phyloP scores from a whole-genome alignment of 2,329 filamentous ascomycete genomes.

The Phyllosticta paracitricarpa region DNA sequence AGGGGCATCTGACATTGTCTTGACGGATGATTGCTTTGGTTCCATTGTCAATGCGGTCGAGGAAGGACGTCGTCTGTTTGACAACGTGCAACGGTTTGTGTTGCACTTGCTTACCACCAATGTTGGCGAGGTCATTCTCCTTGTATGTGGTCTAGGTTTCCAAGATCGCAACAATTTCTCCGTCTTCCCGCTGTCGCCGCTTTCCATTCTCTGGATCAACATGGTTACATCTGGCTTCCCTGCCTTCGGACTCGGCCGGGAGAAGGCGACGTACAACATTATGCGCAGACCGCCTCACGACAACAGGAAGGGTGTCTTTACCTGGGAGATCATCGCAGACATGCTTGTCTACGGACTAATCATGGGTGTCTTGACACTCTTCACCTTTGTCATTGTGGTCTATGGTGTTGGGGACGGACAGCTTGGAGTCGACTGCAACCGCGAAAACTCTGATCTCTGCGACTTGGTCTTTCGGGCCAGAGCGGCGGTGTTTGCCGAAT shows the following conservation, averaged over 20 bases:
- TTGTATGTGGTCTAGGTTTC: conserved; percentile 26
- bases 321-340: conserved; percentile 24
- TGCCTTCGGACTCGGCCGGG: conserved; percentile 26
- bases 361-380: conserved; percentile 24
- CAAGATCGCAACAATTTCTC: conserved; percentile 23
- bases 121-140: conserved; percentile 24
- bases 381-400: conserved; percentile 25
- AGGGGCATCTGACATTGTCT: conserved; percentile 32
- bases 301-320: conserved; percentile 26
- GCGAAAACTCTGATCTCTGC: conserved; percentile 19
- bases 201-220: conserved; percentile 30
- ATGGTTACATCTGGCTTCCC: conserved; percentile 29
- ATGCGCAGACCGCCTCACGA: conserved; percentile 21
- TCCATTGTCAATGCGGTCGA: conserved; percentile 36
- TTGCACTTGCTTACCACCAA: conserved; percentile 24
- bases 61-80: conserved; percentile 36
- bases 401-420: conserved; percentile 24
- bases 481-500: conserved; percentile 16
- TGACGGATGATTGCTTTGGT: conserved; percentile 37
- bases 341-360: conserved; percentile 27
- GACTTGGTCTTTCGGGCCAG: conserved; percentile 22
- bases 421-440: conserved; percentile 25
- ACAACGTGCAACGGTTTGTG: conserved; percentile 37
- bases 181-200: conserved; percentile 27
- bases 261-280: conserved; percentile 25